A percentile compares a stretch with the other conserved stretches of the same genome.
phyloP scores from a whole-genome alignment of 805 yeast genomes.

The Myxozyma nipponensis region DNA sequence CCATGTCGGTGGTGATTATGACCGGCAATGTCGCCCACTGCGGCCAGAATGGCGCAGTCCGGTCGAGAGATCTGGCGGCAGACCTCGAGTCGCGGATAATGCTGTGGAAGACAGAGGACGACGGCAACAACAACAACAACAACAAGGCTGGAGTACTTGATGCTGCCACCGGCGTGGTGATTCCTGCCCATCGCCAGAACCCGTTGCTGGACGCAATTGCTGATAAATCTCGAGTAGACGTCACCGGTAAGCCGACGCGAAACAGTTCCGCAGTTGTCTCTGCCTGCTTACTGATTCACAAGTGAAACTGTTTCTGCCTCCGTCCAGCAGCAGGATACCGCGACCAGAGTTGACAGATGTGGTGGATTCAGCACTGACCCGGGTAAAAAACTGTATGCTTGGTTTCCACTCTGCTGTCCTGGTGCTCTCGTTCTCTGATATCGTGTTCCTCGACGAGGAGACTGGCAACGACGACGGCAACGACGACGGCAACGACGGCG shows the following conservation, averaged over 20 bases:
- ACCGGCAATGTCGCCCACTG: conserved; percentile 24
- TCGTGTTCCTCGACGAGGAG: conserved; percentile 33
- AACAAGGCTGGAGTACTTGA: background rate
- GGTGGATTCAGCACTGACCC: conserved; percentile 8
- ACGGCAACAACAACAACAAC: background rate
- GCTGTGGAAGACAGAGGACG: conserved; percentile 6
- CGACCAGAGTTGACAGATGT: too few relatives aligned
- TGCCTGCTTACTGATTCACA: background rate
- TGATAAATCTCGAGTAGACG: conserved; percentile 8
- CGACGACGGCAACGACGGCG: conserved; percentile 10
- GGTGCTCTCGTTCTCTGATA: conserved; percentile 33
- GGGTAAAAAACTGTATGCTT: background rate
- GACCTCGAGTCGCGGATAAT: conserved; percentile 12
- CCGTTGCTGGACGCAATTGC: background rate
- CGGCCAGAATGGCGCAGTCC: conserved; percentile 3
- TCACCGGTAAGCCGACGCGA: conserved; percentile 8
- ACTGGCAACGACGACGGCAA: conserved; percentile 29
- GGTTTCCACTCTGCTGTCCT: conserved; percentile 1
- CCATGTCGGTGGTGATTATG: conserved; percentile 26
- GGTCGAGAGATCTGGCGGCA: conserved; percentile 6
- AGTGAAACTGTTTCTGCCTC: conserved; percentile 26
- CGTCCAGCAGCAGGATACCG: conserved; percentile 6
- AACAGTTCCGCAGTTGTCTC: too few relatives aligned
- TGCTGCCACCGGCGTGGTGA: background rate
- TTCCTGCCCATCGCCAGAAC: background rate